Conservation (phyloP, 345 rosid genomes). For the Gossypium ekmanianum region DNA sequence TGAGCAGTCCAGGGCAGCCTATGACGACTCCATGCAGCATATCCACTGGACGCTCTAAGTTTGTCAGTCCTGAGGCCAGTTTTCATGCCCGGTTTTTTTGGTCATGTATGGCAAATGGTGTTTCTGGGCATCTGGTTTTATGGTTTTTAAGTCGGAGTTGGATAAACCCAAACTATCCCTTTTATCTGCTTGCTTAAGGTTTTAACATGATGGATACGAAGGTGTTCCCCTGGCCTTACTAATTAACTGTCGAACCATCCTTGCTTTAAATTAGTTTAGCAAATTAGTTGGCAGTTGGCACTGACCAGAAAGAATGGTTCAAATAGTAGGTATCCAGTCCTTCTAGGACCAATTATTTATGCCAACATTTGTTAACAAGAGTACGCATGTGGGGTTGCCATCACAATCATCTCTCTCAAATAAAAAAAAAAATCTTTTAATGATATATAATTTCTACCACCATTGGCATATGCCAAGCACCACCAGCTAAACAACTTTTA, state of each 20-base stretch:
- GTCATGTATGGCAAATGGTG: neutral
- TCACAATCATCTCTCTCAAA: no score
- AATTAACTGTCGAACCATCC: neutral
- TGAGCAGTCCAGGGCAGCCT: conserved; percentile 51
- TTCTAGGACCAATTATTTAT: no score
- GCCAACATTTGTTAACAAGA: no score
- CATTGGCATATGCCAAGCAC: no score
- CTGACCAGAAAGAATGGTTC: no score
- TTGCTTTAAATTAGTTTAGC: no score
- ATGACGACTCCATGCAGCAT: conserved; percentile 50
- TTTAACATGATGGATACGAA: neutral
- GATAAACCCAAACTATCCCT: conserved; percentile 10
- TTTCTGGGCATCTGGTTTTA: neutral
- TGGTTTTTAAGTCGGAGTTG: conserved; percentile 1
- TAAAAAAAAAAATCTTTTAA: no score
- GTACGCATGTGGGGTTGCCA: no score
- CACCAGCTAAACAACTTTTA: no score
- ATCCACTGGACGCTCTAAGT: conserved; percentile 66
- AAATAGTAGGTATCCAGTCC: no score
- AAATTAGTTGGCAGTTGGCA: no score
- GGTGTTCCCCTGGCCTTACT: neutral
- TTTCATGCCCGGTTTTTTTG: neutral
- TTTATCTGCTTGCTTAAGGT: neutral
- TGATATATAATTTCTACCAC: no score
- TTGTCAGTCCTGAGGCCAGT: neutral